Conservation (phyloP, 108 stramenopile species). For the Cyclotella atomus region DNA sequence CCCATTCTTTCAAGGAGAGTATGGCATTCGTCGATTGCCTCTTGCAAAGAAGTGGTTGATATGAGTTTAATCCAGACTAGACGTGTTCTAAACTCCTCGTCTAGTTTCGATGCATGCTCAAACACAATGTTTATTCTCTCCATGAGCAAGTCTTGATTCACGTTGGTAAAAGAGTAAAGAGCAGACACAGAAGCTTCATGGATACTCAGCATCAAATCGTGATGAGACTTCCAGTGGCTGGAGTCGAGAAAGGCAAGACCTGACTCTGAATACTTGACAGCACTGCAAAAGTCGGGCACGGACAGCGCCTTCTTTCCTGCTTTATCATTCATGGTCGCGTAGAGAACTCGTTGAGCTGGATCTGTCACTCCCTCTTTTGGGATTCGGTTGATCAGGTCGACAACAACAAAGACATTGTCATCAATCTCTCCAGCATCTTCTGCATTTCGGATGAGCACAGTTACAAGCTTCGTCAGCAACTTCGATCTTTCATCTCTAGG, state of each 20-base stretch:
- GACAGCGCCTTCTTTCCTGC: conserved; percentile 29
- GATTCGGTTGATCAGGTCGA: conserved; percentile 32
- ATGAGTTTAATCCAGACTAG: conserved; percentile 20
- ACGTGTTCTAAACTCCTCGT: conserved; percentile 32
- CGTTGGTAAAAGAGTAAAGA: conserved; percentile 9
- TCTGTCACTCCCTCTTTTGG: neutral
- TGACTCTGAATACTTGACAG: conserved; percentile 23
- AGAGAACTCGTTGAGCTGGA: conserved; percentile 6
- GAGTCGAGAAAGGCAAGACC: conserved; percentile 26
- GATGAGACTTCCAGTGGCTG: conserved; percentile 31
- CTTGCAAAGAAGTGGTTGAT: neutral
- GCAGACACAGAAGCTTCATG: conserved; percentile 13
- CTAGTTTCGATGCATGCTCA: conserved; percentile 12
- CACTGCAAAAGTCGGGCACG: conserved; percentile 23
- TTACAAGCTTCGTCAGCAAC: conserved; percentile 17
- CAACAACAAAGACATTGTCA: conserved; percentile 14
- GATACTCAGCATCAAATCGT: conserved; percentile 31
- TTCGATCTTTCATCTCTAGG: neutral
- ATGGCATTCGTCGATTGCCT: conserved; percentile 24
- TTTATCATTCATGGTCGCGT: conserved; percentile 17
- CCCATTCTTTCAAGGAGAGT: conserved; percentile 17
- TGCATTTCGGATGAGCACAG: conserved; percentile 13
- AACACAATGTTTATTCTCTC: conserved; percentile 20
- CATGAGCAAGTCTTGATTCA: conserved; percentile 2
- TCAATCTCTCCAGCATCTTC: conserved; percentile 1